phyloP scores from a whole-genome alignment of 2,329 filamentous ascomycete genomes.

The Cladosporium sp. region DNA sequence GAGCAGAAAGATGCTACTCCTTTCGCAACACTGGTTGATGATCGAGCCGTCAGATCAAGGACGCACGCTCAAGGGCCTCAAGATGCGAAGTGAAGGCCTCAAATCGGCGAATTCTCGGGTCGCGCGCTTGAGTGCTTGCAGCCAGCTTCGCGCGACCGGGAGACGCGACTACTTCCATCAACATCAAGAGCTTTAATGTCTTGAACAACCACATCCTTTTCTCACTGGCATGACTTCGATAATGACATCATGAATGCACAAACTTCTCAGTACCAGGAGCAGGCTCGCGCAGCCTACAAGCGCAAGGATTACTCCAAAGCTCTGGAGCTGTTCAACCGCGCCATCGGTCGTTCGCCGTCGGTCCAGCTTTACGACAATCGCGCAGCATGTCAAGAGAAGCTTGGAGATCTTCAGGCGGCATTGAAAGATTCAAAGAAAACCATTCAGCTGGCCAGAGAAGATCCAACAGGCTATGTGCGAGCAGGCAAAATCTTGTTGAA shows the following conservation, averaged over 20 bases:
- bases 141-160: not conserved
- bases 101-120: not conserved
- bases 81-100: not conserved
- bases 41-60: not conserved
- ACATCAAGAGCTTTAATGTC: not conserved
- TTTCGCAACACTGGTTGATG: too few species aligned
- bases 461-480: constrained; percentile 61
- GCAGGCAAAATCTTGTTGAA: constrained; percentile 53
- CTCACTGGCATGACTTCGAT: not conserved
- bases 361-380: constrained; percentile 55
- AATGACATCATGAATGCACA: constrained; percentile 11
- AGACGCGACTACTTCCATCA: not conserved
- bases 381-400: constrained; percentile 57
- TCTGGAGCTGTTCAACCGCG: constrained; percentile 40
- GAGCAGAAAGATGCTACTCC: not conserved
- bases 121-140: not conserved
- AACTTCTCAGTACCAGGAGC: constrained; percentile 35
- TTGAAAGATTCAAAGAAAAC: constrained; percentile 60
- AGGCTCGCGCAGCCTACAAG: constrained; percentile 48
- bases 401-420: constrained; percentile 53
- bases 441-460: constrained; percentile 53
- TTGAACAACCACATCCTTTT: not conserved
- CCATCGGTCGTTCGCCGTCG: constrained; percentile 35
- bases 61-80: not conserved
- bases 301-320: constrained; percentile 48